Conservation (phyloP, 331 rosid species). For the Pyracantha coccinea region DNA sequence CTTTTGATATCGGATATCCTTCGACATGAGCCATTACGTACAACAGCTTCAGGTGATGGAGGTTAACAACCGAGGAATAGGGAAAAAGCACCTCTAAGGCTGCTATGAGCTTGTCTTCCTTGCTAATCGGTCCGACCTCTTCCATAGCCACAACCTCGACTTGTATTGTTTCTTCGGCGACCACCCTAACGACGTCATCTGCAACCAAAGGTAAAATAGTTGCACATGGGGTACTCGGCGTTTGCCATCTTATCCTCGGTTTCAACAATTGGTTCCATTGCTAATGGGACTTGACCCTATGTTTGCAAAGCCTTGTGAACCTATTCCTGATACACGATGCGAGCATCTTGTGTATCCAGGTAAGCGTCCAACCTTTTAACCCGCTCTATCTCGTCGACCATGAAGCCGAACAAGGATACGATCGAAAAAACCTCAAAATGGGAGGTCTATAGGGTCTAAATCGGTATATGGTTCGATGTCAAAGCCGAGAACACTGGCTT, state of each 20-base stretch:
- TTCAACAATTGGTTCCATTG: no score
- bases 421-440: no score
- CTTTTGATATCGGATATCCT: not conserved
- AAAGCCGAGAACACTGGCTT: no score
- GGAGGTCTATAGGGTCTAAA: no score
- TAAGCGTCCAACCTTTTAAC: not conserved
- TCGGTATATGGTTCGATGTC: no score
- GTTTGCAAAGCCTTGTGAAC: not conserved
- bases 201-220: not conserved
- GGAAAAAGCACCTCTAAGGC: no score
- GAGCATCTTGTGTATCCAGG: not conserved
- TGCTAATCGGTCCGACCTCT: rapidly evolving
- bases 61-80: no score
- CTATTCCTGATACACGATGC: rapidly evolving
- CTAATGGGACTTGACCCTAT: rapidly evolving
- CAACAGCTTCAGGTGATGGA: no score
- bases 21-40: not conserved
- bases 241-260: not conserved
- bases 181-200: rapidly evolving
- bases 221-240: rapidly evolving
- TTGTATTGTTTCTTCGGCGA: no score
- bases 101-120: not conserved
- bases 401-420: no score
- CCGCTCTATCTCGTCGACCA: no score
- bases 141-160: not conserved